Base-by-base conservation (phyloP, 2,329 filamentous ascomycete species). In the Talaromyces sp. region DNA sequence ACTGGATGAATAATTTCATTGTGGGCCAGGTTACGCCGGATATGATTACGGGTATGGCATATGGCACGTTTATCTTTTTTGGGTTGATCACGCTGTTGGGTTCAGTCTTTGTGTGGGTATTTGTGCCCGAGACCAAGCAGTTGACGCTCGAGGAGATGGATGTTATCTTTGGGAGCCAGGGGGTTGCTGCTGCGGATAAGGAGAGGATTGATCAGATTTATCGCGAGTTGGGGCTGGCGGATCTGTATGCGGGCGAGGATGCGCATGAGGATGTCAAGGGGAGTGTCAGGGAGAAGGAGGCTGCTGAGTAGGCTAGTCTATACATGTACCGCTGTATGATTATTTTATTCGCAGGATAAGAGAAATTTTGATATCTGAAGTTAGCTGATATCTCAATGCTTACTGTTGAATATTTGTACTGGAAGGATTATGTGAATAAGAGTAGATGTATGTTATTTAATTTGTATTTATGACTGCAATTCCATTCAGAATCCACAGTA, bases 131-230 rank as follows among this genome's bases (percentile, higher is more conserved):
- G 69, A 85, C 82, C 0, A 84, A 84, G 67, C 70, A 78, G 4
- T 65, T 81, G 21, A 80, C 77, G 1, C 73, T 83, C 1, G 83
- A 85, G 63, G 82, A 85, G 66, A 80, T 85, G 82, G 87, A 90
- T 65, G 78, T 87, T 58, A 69, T 71, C 68, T 74, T 77, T 61
- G 68, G 75, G 52, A 65, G 71, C 35, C 63, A 66, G 55, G 59
- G 71, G 58, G 71, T 78, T 64, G 73, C 75, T 10, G 69, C 70
- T 49, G 63, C 70, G 31, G 71, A 76, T 64, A 65, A 73, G 54
- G 86, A 89, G 73, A 82, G 88, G 29, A 90, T 90, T 86, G 81
- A 81, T n/a, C 84, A 88, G 71, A 89, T 91, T 67, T 87, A 90
- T 70, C 76, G 78, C 32, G 87, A 90, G 67, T 86, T 91, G 63